These are phyloP conservation scores for Xylogone sp. DNA, from an alignment of 2,329 filamentous ascomycete species.

Conservation along the genomic window DNA sequence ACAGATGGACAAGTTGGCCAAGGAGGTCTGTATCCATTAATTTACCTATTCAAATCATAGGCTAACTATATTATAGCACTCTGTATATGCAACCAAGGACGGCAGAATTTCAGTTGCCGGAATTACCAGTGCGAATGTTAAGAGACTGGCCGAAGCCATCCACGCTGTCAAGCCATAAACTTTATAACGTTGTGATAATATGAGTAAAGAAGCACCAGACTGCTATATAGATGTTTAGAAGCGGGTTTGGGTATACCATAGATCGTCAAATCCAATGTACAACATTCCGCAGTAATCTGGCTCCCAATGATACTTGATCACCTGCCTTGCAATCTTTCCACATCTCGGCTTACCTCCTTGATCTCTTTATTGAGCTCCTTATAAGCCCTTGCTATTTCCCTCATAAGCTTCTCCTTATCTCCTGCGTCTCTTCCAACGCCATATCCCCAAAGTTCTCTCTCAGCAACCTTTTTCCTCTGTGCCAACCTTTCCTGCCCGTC, in stretches of 20 bases:
- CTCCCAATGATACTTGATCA: neutral
- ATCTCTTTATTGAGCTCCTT: conserved; percentile 23
- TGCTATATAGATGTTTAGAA: neutral
- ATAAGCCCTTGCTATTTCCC: conserved; percentile 28
- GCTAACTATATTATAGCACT: conserved; percentile 54
- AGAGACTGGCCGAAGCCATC: conserved; percentile 77
- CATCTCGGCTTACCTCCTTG: conserved; percentile 25
- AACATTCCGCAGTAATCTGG: neutral
- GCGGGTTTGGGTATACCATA: neutral
- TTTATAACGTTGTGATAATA: neutral
- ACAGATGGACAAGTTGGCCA: conserved; percentile 87
- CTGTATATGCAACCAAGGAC: conserved; percentile 94
- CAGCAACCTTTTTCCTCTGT: conserved; percentile 18
- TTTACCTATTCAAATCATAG: conserved; percentile 12
- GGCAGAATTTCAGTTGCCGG: conserved; percentile 83
- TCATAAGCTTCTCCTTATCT: conserved; percentile 29
- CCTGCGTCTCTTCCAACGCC: conserved; percentile 23
- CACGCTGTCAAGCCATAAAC: conserved; percentile 65
- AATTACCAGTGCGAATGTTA: conserved; percentile 76
- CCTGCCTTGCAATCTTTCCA: conserved; percentile 22
- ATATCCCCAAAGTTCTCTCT: conserved; percentile 26
- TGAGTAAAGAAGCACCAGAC: neutral
- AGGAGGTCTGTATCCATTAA: conserved; percentile 60
- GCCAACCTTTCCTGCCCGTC: conserved; percentile 22
- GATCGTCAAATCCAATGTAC: neutral